A percentile compares a stretch with the other conserved stretches of the same genome.
These are phyloP conservation scores for Sindora glabra DNA, from an alignment of 306 rosid genomes.

Conservation along the genomic window DNA sequence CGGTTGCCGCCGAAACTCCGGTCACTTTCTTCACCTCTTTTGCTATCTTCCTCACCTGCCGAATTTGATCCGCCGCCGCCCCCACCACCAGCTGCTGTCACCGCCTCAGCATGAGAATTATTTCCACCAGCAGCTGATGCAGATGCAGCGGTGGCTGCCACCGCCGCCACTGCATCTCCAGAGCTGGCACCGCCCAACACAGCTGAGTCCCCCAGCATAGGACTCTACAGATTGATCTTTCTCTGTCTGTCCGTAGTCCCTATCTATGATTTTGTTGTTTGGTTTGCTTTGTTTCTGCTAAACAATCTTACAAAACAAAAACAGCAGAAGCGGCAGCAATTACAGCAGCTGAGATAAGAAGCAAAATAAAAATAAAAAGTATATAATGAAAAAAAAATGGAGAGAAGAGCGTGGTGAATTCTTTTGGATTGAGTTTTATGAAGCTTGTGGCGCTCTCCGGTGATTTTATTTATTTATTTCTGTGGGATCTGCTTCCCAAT, in stretches of 20 bases:
- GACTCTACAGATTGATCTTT: too few species aligned
- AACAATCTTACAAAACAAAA: constrained; percentile 1
- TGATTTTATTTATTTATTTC: constrained; percentile 64
- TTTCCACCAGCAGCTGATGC: constrained; percentile 11
- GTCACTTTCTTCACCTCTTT: constrained; percentile 47
- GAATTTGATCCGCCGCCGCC: constrained; percentile 51
- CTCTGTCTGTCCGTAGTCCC: neutral
- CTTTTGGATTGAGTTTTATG: constrained; percentile 61
- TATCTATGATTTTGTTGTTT: too few species aligned
- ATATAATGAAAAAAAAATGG: constrained; percentile 15
- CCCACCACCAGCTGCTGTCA: too few species aligned
- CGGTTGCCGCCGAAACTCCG: constrained; percentile 74
- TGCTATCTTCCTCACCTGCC: constrained; percentile 60
- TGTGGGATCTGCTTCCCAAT: too few species aligned
- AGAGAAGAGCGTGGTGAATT: constrained; percentile 59
- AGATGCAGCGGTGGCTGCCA: neutral
- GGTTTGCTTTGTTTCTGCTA: too few species aligned
- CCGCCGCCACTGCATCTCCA: constrained; percentile 30
- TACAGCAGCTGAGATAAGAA: constrained; percentile 35
- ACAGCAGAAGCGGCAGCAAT: constrained; percentile 45
- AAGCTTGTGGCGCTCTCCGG: constrained; percentile 41
- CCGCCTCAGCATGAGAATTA: constrained; percentile 11
- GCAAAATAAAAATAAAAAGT: constrained; percentile 31
- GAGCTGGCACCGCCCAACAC: constrained; percentile 48
- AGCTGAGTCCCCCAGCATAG: constrained; percentile 81